Conservation (phyloP, 495 filamentous ascomycete genomes). For the Neurospora sublineolata region DNA sequence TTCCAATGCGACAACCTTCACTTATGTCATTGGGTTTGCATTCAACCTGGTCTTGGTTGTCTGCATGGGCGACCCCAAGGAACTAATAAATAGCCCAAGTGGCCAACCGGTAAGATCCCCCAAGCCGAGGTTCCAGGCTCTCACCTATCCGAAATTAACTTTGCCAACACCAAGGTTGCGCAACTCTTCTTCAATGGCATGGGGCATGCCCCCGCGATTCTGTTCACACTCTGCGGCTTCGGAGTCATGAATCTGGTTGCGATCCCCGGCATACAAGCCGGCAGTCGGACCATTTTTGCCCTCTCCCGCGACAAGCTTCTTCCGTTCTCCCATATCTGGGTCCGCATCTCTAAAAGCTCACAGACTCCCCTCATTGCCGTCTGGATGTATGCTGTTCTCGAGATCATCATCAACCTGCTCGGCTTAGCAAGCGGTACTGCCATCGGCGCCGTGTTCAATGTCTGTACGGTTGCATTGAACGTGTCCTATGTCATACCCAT, state of each 20-base stretch:
- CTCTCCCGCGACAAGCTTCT: conserved; percentile 50
- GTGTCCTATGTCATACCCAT: conserved; percentile 53
- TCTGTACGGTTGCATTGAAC: conserved; percentile 53
- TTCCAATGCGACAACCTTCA: conserved; percentile 46
- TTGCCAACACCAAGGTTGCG: conserved; percentile 25
- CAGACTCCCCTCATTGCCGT: conserved; percentile 50
- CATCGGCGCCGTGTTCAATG: conserved; percentile 51
- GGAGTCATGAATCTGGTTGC: conserved; percentile 47
- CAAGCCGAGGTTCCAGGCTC: not conserved
- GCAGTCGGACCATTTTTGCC: conserved; percentile 51
- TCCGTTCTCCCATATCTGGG: conserved; percentile 44
- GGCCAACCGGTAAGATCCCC: conserved; percentile 36
- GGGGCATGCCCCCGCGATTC: conserved; percentile 45
- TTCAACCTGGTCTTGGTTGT: conserved; percentile 55
- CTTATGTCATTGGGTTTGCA: conserved; percentile 47
- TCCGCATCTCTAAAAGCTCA: conserved; percentile 39
- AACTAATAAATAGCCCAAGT: conserved; percentile 34
- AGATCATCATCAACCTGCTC: conserved; percentile 51
- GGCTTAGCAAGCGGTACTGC: conserved; percentile 50
- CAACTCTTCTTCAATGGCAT: conserved; percentile 54
- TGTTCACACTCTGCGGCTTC: conserved; percentile 49
- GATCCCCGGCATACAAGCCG: conserved; percentile 51
- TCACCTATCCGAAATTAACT: not conserved
- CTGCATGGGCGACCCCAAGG: conserved; percentile 43
- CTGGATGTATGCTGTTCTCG: conserved; percentile 46